Evolutionary conservation across 306 rosid species (phyloP).

Genomic region (Urtica urens): DNA sequence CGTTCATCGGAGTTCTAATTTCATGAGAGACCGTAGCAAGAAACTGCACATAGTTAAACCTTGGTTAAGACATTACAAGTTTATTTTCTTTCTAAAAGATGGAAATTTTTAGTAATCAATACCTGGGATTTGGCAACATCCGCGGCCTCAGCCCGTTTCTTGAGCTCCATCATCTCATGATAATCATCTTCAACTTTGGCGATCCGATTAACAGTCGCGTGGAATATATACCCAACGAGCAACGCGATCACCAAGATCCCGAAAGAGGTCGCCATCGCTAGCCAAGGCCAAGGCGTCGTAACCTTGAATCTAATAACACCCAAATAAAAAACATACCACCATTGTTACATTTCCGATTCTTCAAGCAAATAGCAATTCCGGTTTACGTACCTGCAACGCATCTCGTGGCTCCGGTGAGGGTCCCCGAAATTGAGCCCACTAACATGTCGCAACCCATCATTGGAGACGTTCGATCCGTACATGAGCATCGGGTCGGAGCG

Average conservation of each 20-base stretch:
- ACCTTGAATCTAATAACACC: conserved; percentile 64
- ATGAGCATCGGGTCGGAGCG: conserved; percentile 67
- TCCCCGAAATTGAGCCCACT: conserved; percentile 86
- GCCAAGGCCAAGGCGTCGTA: conserved; percentile 83
- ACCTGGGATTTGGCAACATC: conserved; percentile 98
- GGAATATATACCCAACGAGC: conserved; percentile 66
- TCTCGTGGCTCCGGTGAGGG: conserved; percentile 90
- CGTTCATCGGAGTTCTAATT: conserved; percentile 98
- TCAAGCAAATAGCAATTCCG: no score
- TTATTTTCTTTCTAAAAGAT: no score
- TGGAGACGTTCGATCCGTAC: conserved; percentile 75
- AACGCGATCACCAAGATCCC: conserved; percentile 70
- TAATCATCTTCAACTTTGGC: conserved; percentile 86
- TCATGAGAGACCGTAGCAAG: conserved; percentile 98
- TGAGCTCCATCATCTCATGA: conserved; percentile 58
- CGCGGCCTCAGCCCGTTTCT: conserved; percentile 84
- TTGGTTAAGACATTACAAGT: conserved; percentile 19
- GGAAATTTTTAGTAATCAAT: no score
- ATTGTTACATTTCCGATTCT: no score
- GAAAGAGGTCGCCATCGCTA: conserved; percentile 59
- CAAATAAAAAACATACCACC: conserved; percentile 23
- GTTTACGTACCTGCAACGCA: conserved; percentile 96
- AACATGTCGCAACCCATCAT: conserved; percentile 45
- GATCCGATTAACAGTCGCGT: conserved; percentile 80
- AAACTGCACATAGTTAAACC: conserved; percentile 44